phyloP scores from a whole-genome alignment of 345 rosid genomes.

The Aquilaria yunnanensis region DNA sequence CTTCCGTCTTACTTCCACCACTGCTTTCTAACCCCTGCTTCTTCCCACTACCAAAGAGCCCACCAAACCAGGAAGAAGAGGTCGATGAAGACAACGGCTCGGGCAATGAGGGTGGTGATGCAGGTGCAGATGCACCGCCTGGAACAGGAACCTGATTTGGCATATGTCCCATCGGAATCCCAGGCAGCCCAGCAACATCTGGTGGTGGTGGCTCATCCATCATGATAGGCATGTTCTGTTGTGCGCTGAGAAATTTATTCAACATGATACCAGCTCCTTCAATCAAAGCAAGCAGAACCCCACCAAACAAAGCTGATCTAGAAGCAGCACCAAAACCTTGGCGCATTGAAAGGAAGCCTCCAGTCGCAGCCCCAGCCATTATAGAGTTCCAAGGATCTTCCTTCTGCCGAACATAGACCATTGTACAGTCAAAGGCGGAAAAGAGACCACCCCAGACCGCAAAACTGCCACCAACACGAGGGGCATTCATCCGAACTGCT shows the following conservation, averaged over 20 bases:
- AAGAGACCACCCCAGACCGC: slow-evolving; percentile 63
- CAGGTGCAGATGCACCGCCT: slow-evolving; percentile 9
- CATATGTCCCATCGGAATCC: slow-evolving; percentile 30
- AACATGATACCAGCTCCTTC: slow-evolving; percentile 83
- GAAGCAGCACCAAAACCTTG: slow-evolving; percentile 52
- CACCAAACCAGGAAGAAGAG: slow-evolving; percentile 56
- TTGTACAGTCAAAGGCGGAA: slow-evolving; percentile 49
- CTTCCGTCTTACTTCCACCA: slow-evolving; percentile 44
- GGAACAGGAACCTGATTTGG: slow-evolving; percentile 24
- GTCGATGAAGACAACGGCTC: slow-evolving; percentile 8
- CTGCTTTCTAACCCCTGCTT: slow-evolving; percentile 26
- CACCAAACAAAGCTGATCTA: slow-evolving; percentile 42
- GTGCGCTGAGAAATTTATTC: slow-evolving; percentile 52
- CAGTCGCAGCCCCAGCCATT: slow-evolving; percentile 67
- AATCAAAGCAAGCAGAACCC: slow-evolving; percentile 56
- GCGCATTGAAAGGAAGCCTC: slow-evolving; percentile 62
- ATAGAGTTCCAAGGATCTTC: slow-evolving; percentile 82
- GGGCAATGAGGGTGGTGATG: slow-evolving; percentile 5
- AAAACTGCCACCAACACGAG: slow-evolving; percentile 70
- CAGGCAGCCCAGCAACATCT: slow-evolving; percentile 27
- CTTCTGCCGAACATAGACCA: slow-evolving; percentile 59
- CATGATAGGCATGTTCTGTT: slow-evolving; percentile 30
- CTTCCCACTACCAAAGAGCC: slow-evolving; percentile 42
- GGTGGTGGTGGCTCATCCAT: slow-evolving; percentile 40
- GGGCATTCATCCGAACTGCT: slow-evolving; percentile 67